These are phyloP conservation scores for Beauveria caledonica DNA, from an alignment of 2,329 filamentous ascomycete species.

Conservation along the genomic window DNA sequence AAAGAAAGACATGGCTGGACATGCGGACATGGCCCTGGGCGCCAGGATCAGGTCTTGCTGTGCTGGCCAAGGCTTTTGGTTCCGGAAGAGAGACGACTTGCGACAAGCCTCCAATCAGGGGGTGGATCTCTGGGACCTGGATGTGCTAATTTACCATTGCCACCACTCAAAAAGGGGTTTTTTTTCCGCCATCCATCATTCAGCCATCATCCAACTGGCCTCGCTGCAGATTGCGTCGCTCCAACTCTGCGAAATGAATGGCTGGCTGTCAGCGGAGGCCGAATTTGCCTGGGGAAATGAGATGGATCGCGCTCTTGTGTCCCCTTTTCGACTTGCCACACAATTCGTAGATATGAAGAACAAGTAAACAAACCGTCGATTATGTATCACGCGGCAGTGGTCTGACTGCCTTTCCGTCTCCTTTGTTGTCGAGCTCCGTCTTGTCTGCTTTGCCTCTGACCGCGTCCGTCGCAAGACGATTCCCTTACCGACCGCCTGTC, in stretches of 20 bases:
- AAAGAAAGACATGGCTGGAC: conserved; percentile 7
- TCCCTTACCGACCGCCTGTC: neutral
- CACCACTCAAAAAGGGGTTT: conserved; percentile 2
- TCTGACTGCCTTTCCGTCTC: neutral
- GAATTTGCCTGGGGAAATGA: conserved; percentile 10
- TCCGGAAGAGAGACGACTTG: too few species aligned
- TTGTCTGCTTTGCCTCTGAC: neutral
- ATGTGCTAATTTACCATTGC: conserved; percentile 6
- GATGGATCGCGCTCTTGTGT: conserved; percentile 7
- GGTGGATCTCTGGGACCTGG: neutral
- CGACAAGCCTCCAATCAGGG: neutral
- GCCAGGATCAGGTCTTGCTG: neutral
- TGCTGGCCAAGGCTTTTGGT: neutral
- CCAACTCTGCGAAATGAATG: conserved; percentile 8
- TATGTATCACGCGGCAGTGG: neutral
- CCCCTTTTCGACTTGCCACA: neutral
- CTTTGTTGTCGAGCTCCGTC: neutral
- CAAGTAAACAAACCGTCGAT: too few species aligned
- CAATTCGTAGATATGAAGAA: neutral
- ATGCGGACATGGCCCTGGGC: neutral
- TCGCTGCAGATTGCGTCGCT: conserved; percentile 7
- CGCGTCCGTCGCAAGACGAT: neutral
- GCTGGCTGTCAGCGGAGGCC: neutral
- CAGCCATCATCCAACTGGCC: neutral
- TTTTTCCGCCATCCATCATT: too few species aligned